phyloP scores from a whole-genome alignment of 2,329 filamentous ascomycete species.

The Aspergillus sp. region DNA sequence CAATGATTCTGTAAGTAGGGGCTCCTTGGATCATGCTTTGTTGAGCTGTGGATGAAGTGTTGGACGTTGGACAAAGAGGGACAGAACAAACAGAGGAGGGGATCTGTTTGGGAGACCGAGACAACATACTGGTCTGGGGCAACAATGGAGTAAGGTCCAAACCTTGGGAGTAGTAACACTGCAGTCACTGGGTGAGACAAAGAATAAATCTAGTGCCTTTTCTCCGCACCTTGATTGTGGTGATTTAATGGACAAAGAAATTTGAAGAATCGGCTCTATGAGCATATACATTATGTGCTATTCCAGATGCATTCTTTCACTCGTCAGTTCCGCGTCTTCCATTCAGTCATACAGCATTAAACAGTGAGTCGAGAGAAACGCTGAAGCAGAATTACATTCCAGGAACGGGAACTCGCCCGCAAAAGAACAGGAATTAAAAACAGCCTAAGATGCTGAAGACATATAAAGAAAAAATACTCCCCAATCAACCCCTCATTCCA shows the following conservation, averaged over 20 bases:
- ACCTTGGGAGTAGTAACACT: neutral
- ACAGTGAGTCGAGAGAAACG: slow-evolving; percentile 9
- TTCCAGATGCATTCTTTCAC: neutral
- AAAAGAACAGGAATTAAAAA: slow-evolving; percentile 13
- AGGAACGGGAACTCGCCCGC: slow-evolving; percentile 12
- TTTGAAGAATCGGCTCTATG: too few relatives aligned
- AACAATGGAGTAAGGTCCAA: too few relatives aligned
- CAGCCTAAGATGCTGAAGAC: slow-evolving; percentile 15
- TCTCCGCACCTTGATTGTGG: neutral
- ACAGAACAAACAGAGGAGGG: neutral
- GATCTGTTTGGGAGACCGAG: neutral
- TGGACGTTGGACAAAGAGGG: neutral
- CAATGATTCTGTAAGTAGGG: neutral
- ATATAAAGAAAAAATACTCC: slow-evolving; percentile 14
- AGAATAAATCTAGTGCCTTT: neutral
- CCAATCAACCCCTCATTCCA: slow-evolving; percentile 23
- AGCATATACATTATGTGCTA: neutral
- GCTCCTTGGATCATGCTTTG: neutral
- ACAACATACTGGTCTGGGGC: too few relatives aligned
- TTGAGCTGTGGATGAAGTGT: neutral
- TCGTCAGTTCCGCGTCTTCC: slow-evolving; percentile 1
- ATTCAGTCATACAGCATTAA: slow-evolving; percentile 17
- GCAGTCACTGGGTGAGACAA: neutral
- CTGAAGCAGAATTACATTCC: slow-evolving; percentile 19
- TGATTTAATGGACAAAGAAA: too few relatives aligned